A percentile compares a stretch with the other conserved stretches of the same genome.
Evolutionary conservation across 2,329 filamentous ascomycete species (phyloP).

Genomic region (Elsinoe arachidis): DNA sequence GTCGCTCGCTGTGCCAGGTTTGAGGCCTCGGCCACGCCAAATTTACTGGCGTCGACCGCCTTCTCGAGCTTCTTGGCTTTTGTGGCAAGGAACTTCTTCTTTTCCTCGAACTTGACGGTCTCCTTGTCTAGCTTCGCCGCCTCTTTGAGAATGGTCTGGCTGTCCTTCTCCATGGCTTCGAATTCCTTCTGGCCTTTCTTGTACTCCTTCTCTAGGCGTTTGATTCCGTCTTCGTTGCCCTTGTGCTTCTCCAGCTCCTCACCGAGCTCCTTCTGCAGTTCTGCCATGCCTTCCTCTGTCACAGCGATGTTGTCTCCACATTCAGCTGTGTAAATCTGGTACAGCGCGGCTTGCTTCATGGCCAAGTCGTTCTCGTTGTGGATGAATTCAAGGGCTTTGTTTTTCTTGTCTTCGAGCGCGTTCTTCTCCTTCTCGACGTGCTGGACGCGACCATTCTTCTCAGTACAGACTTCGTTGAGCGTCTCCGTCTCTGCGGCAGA

Average conservation of each 20-base stretch:
- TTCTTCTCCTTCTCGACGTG: conserved; percentile 98
- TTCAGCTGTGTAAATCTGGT: conserved; percentile 83
- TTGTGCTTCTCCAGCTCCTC: conserved; percentile 85
- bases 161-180: conserved; percentile 71
- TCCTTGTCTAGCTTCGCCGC: conserved; percentile 93
- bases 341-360: conserved; percentile 81
- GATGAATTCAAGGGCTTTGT: conserved; percentile 82
- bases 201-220: conserved; percentile 76
- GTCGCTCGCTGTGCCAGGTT: conserved; percentile 69
- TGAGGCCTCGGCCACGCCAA: conserved; percentile 63
- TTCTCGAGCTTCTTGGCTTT: conserved; percentile 97
- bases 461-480: conserved; percentile 86
- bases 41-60: conserved; percentile 66
- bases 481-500: conserved; percentile 81
- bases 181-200: conserved; percentile 75
- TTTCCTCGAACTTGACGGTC: conserved; percentile 94
- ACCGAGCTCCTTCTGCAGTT: conserved; percentile 81
- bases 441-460: conserved; percentile 91
- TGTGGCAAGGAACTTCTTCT: conserved; percentile 81
- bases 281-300: conserved; percentile 79
- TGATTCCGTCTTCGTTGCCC: conserved; percentile 83
- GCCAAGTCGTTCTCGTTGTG: conserved; percentile 88
- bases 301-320: conserved; percentile 83
- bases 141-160: conserved; percentile 72
- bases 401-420: conserved; percentile 88